Evolutionary conservation across 2,329 filamentous ascomycete genomes (phyloP), one percentile per base, ranked within the genome.

Genomic region (Neophaeococcomyces aloes): DNA sequence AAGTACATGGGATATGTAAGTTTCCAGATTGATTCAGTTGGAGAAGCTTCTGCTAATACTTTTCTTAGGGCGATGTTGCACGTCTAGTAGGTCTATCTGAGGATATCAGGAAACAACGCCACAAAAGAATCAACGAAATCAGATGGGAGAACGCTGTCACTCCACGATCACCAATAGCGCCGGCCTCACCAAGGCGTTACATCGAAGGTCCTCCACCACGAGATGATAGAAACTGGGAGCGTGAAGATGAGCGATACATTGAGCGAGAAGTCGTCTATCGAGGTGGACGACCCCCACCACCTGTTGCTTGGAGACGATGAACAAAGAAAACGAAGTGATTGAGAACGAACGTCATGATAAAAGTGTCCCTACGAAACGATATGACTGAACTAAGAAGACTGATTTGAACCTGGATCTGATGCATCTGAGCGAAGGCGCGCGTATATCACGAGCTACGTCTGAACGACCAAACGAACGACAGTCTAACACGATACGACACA

Each of bases 1-100:
- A 79, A 89, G 50, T 95, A 94, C 61, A 72, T 98, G 42, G 71
- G 74, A 66, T 87, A 91, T 59, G 88, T 94, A 71, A 75, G 86
- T 78, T 32, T 33, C 34, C 6, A 18, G 36, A 13, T 27, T 42
- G 7, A 13, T 37, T n/a, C 21, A 23, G n/a, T 21, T 23, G 29
- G 23, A 13, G 13, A 29, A 25, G 17, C 29, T 27, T 11, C 7
- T 15, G 33, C 46, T 34, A 40, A 19, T 30, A 49, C 45, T 65
- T 71, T 57, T 14, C 30, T 38, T 56, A 94, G 86, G 86, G 93
- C 59, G 86, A 95, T 53, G 85, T 96, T 36, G 74, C 86, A 33
- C 79, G 82, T 50, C 76, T 96, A 3, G 85, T 94, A 19, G 77
- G 91, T 50, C 62, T 93, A 3, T 86, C 86, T 1, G 83, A 94